Evolutionary conservation across 192 early-diverging fungal genomes (phyloP), one percentile per base, ranked within the genome.

Genomic region (Podila minutissima): DNA sequence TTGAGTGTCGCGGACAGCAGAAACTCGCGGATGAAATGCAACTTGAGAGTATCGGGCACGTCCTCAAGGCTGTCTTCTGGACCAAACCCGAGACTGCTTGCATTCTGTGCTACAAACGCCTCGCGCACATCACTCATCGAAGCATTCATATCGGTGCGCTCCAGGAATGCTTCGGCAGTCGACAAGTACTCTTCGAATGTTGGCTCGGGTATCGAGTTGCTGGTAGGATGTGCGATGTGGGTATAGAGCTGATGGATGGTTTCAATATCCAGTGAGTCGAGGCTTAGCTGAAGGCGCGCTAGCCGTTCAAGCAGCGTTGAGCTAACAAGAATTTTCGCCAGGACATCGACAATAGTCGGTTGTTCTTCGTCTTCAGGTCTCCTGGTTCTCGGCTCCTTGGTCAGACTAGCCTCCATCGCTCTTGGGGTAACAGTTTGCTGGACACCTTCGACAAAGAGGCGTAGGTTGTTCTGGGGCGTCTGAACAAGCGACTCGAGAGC

Each of bases 1-100:
- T 95, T 95, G 35, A 95, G 83, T 17, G 93, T 94, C 13, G 85
- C 85, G 0, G 94, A 90, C 5, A 95, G 33, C 50, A 94, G 71
- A 73, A 90, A 94, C 74, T 94, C 90, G 55, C 86, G 73, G 0
- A 93, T 82, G 26, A 68, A 76, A 35, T 93, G 94, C 35, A 83
- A 73, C 37, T 62, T 48, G 32, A 66, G 32, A 6, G 41, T 26
- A 17, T 68, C 62, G 15, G 64, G 57, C 0, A 64, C 35, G 31
- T 84, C 82, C n/a, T 59, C 66, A 1, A 69, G 12, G 0, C 48
- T 82, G 2, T 85, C 78, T 2, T 78, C 38, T 12, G 86, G 55
- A 59, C 62, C 71, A 64, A 79, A 72, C 12, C 70, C 69, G n/a
- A 85, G 74, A 83, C 63, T 89, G 67, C 15, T 24, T 37, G 29